A percentile compares a stretch with the other conserved stretches of the same genome.
Evolutionary conservation across 1,284 basidiomycete species (phyloP).

Genomic region (Fomes fomentarius): DNA sequence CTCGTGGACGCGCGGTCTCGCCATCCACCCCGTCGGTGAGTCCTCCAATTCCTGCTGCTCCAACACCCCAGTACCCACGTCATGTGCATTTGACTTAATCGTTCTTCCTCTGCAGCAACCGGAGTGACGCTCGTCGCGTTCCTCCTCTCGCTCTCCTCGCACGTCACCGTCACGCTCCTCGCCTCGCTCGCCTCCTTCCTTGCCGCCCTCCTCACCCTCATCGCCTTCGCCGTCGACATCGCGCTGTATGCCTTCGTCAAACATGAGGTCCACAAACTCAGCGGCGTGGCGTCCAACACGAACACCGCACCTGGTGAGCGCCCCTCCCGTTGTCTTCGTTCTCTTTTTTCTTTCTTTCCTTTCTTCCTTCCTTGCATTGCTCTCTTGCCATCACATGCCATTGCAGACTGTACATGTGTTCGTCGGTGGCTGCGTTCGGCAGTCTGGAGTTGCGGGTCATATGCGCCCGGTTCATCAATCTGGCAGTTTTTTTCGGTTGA

Average conservation of each 20-base stretch:
- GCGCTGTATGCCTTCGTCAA: constrained; percentile 68
- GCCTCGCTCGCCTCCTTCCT: constrained; percentile 68
- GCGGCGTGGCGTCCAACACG: constrained; percentile 45
- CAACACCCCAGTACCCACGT: neutral
- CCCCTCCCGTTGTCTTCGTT: neutral
- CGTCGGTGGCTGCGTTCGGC: too few relatives aligned
- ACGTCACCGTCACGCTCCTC: constrained; percentile 58
- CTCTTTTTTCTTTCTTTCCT: neutral
- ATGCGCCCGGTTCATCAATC: too few relatives aligned
- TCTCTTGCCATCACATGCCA: too few relatives aligned
- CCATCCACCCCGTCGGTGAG: constrained; percentile 73
- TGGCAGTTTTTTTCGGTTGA: too few relatives aligned
- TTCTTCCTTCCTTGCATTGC: too few relatives aligned
- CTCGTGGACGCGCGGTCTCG: constrained; percentile 74
- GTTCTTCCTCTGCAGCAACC: constrained; percentile 48
- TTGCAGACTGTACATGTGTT: too few relatives aligned
- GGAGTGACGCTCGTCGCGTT: constrained; percentile 66
- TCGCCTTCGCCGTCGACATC: constrained; percentile 76
- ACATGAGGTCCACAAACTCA: constrained; percentile 54
- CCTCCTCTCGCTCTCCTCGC: constrained; percentile 62
- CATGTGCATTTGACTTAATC: too few relatives aligned
- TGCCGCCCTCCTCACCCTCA: constrained; percentile 63
- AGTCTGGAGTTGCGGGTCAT: too few relatives aligned
- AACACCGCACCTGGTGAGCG: constrained; percentile 61
- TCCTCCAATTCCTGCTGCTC: constrained; percentile 20